Base-by-base conservation (phyloP, 2,329 filamentous ascomycete genomes). In the Zasmidium angulare region DNA sequence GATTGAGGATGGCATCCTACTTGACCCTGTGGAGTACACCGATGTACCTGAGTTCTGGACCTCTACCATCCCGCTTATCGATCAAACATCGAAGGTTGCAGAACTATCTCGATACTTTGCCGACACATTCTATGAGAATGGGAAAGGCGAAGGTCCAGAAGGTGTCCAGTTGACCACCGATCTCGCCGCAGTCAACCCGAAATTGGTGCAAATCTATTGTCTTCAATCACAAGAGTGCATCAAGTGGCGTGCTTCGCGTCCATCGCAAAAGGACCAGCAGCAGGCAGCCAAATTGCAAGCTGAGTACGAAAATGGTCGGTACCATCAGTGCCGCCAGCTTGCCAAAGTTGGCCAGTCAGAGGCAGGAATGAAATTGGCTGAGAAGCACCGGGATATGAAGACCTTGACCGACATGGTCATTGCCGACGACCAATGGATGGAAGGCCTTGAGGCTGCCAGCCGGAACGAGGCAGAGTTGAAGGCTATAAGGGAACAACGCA, bases 21-120 rank as follows among this genome's bases (percentile, higher is more conserved):
- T 71, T 17, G 70, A 73, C 21, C 77, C 82, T 17, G 84, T 85
- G 48, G 93, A 91, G 69, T 74, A 70, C 47, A 82, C 87, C 20
- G 84, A 82, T 11, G 80, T 97, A 9, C 85, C 89, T 0, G 87
- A 90, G 60, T 89, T 93, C 48, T 99, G 95, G 95, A 97, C 93
- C 0, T 92, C 90, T 17, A 86, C 84, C 1, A 70, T 76, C 56
- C 76, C 76, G 48, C 74, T 80, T 29, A 73, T 80, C 49, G 74
- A 74, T 51, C 71, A 75, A 3, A 65, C 70, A 4, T 51, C 70
- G 67, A 56, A 71, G 31, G 71, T 80, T 23, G 69, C 78, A n/a
- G 65, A 76, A 21, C 66, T 77, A 10, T 76, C 78, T 20, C 77
- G 78, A 17, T 72, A 75, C 20, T 64, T 76, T 20, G 73, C 77